Evolutionary conservation across 2,329 filamentous ascomycete genomes (phyloP).

Genomic region (Leptodontidium sp.): DNA sequence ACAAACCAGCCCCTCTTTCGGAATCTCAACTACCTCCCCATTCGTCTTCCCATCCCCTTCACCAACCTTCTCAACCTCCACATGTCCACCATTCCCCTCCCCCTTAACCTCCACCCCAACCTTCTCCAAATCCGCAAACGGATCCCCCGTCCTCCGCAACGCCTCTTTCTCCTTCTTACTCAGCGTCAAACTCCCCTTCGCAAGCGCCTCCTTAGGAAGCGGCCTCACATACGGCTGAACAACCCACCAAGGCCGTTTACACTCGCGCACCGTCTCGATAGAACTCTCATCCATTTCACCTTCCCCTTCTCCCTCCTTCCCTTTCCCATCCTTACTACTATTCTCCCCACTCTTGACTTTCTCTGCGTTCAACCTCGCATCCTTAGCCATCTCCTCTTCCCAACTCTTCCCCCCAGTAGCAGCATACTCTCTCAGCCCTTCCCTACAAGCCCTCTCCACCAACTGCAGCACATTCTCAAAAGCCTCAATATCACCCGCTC

Average conservation of each 20-base stretch:
- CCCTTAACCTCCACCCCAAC: background rate
- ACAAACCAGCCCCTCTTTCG: slow-evolving; percentile 41
- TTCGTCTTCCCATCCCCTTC: slow-evolving; percentile 25
- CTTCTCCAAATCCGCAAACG: slow-evolving; percentile 26
- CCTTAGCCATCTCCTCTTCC: slow-evolving; percentile 49
- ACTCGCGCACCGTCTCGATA: slow-evolving; percentile 72
- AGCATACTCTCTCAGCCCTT: slow-evolving; percentile 75
- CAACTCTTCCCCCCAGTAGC: slow-evolving; percentile 59
- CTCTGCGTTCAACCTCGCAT: slow-evolving; percentile 40
- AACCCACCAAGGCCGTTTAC: slow-evolving; percentile 87
- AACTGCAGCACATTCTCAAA: slow-evolving; percentile 80
- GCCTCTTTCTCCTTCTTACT: slow-evolving; percentile 73
- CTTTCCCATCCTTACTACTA: slow-evolving; percentile 52
- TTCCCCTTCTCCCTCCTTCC: slow-evolving; percentile 44
- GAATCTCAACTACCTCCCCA: slow-evolving; percentile 38
- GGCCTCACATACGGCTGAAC: slow-evolving; percentile 88
- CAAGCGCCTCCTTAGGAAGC: slow-evolving; percentile 85
- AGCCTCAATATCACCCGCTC: slow-evolving; percentile 74
- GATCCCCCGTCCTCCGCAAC: slow-evolving; percentile 47
- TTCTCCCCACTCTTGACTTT: slow-evolving; percentile 52
- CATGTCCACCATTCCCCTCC: slow-evolving; percentile 21
- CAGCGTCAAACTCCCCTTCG: slow-evolving; percentile 77
- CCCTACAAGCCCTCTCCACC: slow-evolving; percentile 78
- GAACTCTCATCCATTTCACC: slow-evolving; percentile 61
- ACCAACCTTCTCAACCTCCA: slow-evolving; percentile 28